These are phyloP conservation scores for Taphrina wiesneri DNA, from an alignment of 1,139 yeast species.

Conservation along the genomic window DNA sequence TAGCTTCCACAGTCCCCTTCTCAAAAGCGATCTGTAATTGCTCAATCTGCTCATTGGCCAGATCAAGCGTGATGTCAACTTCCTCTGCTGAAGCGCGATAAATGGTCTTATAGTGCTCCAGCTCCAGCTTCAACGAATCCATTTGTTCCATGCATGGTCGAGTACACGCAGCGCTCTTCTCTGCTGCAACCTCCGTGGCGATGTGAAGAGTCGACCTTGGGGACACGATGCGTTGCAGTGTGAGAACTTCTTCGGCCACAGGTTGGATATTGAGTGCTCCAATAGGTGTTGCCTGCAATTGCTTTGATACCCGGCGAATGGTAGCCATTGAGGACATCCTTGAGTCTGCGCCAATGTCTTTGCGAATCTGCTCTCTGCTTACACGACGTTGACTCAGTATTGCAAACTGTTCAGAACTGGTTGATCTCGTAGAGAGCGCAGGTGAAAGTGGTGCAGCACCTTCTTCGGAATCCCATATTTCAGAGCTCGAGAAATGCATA, in stretches of 20 bases:
- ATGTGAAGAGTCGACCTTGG: not conserved
- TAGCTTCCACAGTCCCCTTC: slow-evolving; percentile 16
- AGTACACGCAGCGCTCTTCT: not conserved
- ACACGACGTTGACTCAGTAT: not conserved
- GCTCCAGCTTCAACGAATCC: slow-evolving; percentile 16
- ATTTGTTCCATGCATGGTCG: slow-evolving; percentile 3
- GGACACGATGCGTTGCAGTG: not conserved
- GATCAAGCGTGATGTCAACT: slow-evolving; percentile 27
- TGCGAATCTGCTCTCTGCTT: slow-evolving; percentile 10
- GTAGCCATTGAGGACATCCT: not conserved
- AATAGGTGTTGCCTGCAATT: not conserved
- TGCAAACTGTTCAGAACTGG: not conserved
- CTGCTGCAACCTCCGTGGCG: not conserved
- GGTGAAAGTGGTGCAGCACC: not conserved
- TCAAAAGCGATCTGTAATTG: slow-evolving; percentile 10
- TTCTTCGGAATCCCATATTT: not conserved
- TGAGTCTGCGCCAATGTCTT: not conserved
- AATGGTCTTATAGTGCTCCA: slow-evolving; percentile 23
- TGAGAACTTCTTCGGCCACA: not conserved
- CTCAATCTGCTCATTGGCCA: slow-evolving; percentile 29
- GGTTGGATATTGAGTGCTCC: slow-evolving; percentile 1
- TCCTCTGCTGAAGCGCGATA: slow-evolving; percentile 24
- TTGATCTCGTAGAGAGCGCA: not conserved
- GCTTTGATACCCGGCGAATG: slow-evolving; percentile 1
- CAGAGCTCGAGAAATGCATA: slow-evolving; percentile 13